Conservation (phyloP, 2,329 filamentous ascomycete genomes). For the Pseudocercospora fuligena region DNA sequence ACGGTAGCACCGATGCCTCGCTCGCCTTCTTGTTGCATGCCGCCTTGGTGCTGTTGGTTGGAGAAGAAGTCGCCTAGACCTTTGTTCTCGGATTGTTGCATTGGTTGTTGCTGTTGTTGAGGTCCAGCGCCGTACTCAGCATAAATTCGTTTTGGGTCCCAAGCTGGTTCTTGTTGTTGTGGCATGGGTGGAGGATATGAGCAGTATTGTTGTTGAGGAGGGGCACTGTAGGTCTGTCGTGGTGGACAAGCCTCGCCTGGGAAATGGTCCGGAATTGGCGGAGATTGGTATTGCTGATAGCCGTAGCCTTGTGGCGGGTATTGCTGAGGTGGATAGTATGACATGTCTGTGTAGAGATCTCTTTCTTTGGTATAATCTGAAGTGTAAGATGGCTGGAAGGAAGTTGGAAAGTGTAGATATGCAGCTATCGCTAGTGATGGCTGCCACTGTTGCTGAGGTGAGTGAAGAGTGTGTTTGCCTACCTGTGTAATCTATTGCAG, state of each 20-base stretch:
- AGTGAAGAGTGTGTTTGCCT: not conserved
- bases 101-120: not conserved
- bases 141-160: slow-evolving; percentile 1
- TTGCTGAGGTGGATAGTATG: slow-evolving; percentile 2
- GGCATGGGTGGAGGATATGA: not conserved
- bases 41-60: not conserved
- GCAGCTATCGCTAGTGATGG: not conserved
- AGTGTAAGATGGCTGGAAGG: not conserved
- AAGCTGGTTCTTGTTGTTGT: slow-evolving; percentile 4
- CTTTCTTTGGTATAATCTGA: not conserved
- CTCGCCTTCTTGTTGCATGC: slow-evolving; percentile 9
- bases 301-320: not conserved
- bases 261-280: slow-evolving; percentile 1
- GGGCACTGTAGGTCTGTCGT: not conserved
- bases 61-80: slow-evolving; percentile 5
- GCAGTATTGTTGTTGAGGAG: not conserved
- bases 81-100: not conserved
- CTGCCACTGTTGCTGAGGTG: not conserved
- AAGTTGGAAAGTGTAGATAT: not conserved
- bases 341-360: slow-evolving; percentile 8
- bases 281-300: slow-evolving; percentile 2
- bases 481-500: not conserved
- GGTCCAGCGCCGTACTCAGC: not conserved
- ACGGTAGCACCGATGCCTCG: slow-evolving; percentile 13
- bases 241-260: not conserved